Base-by-base conservation (phyloP, 140 eudicot species). In the Ambrosia hybrid region DNA sequence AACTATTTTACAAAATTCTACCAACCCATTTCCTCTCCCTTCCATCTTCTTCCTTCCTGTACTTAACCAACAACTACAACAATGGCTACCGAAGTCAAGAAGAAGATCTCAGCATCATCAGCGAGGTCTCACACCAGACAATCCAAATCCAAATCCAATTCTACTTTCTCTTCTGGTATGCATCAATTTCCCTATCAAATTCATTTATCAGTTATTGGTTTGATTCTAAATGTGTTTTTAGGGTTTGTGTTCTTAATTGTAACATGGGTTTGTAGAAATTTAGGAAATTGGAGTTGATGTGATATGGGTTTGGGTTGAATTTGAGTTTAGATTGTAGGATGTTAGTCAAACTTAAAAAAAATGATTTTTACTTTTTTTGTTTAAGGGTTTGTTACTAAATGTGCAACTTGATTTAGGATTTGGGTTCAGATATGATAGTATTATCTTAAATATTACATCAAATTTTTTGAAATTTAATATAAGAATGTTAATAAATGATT, bases 41-140 rank as follows among this genome's bases (percentile, higher is more conserved):
- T 67, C 41, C n/a, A 9, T 43, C 38, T n/a, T 26, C 39, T n/a
- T 53, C 60, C 15, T 56, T 34, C 16, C 16, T 36, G 48, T 73
- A 59, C 11, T 15, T 4, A 39, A 53, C 12, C 65, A 48, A 5
- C 68, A 45, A 33, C 55, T 14, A 17, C 17, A 68, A 58, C 65
- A 80, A 84, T 81, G 85, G 85, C 88, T 10, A 70, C 70, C 34
- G 82, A 73, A 61, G 73, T 79, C 4, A 73, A 68, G 73, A 57
- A 70, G 70, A 79, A 71, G 33, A 67, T 79, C 9, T 74, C 85
- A 71, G 77, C 87, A 48, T 82, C 87, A 52, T 80, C 87, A 3
- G 79, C 84, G 0, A 75, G 84, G 55, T 56, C 82, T 6, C 84
- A 83, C 34, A 76, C 87, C 39, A 68, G 84, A 37, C 80, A 76